These are phyloP conservation scores for Fraxinus xanthoxyloides DNA, from an alignment of 305 asterid species.

Conservation along the genomic window DNA sequence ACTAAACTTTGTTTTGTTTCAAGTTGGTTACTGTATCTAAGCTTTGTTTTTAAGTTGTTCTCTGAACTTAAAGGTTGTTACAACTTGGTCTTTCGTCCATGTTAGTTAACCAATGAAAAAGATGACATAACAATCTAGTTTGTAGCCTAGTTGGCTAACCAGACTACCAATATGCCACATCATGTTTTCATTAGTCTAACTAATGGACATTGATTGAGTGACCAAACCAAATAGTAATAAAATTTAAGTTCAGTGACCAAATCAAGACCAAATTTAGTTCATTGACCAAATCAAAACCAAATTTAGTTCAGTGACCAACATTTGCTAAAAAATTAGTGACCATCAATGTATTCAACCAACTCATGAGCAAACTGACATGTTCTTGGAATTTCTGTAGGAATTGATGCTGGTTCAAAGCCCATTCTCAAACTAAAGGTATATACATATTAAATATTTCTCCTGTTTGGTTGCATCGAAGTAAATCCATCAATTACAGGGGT, in stretches of 20 bases:
- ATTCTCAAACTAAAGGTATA: conserved; percentile 82
- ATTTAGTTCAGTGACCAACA: neutral
- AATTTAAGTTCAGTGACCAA: neutral
- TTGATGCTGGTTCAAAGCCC: conserved; percentile 68
- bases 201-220: neutral
- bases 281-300: neutral
- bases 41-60: neutral
- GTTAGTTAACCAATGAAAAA: neutral
- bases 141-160: neutral
- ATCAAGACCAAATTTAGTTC: neutral
- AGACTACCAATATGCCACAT: neutral
- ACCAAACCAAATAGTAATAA: neutral
- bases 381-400: conserved; percentile 43
- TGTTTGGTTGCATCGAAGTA: conserved; percentile 13
- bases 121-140: neutral
- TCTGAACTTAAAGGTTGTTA: neutral
- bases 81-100: neutral
- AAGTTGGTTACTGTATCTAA: neutral
- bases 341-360: neutral
- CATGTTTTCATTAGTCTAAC: neutral
- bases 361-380: conserved; percentile 9
- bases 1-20: neutral
- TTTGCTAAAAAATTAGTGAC: neutral
- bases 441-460: conserved; percentile 6
- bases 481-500: conserved; percentile 65